Evolutionary conservation across 2,329 filamentous ascomycete genomes (phyloP), one percentile per base, ranked within the genome.

Genomic region (Calonectria pteridis): DNA sequence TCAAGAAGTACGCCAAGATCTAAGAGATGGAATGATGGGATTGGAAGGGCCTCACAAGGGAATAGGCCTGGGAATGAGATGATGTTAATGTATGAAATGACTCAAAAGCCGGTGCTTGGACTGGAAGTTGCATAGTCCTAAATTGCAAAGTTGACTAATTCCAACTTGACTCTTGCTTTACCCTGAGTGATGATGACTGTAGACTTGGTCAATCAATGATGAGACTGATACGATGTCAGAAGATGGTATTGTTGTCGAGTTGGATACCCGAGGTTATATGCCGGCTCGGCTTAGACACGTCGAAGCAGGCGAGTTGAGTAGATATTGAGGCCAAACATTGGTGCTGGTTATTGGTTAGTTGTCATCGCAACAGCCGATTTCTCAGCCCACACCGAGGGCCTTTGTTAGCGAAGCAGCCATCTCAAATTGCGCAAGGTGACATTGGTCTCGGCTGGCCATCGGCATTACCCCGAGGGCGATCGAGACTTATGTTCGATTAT

Each of bases 1-100:
- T 98, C 89, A 98, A 98, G 93, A 92, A 93, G 88, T 92, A 89
- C 77, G 84, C 87, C 29, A 87, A 87, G 80, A 83, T 88, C 75
- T 91, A 86, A 76, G 69, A 66, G 67, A 59, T 67, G 62, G 66
- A 46, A 59, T 37, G 40, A 73, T 59, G 62, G 65, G 58, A 72
- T 77, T 37, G 40, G 35, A 20, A 58, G 6, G 43, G 31, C 18
- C 63, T 49, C 31, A 11, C 26, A 23, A 33, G 35, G 59, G 26
- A 20, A 55, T 3, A 23, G 28, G 26, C 31, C 37, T 50, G 37
- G 43, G 43, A 23, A 62, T 67, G 28, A 63, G 64, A 72, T 72
- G 69, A 67, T 64, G 58, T 72, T 72, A 72, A 72, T 72, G 65
- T 69, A 50, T 69, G 65, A 68, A 67, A 72, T 43, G 70, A 68